These are phyloP conservation scores for Tolypocladium amazonense DNA, from an alignment of 2,329 filamentous ascomycete species.

Conservation along the genomic window DNA sequence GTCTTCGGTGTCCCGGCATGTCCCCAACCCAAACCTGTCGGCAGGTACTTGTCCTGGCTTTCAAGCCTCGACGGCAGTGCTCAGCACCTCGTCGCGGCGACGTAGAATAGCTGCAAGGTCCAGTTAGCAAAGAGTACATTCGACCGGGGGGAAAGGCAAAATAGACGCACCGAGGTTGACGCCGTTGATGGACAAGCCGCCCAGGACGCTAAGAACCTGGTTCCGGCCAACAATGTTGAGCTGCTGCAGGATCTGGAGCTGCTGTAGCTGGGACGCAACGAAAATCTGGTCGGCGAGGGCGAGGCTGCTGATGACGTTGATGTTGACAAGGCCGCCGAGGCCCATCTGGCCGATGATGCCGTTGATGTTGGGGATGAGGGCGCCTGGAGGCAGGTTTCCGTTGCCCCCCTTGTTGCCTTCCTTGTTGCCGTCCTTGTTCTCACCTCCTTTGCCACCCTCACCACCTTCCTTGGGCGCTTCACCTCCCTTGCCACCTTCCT, in stretches of 20 bases:
- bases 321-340: constrained; percentile 13
- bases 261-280: constrained; percentile 15
- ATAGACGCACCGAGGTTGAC: constrained; percentile 9
- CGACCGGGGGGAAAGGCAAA: background rate
- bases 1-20: background rate
- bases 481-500: background rate
- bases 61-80: background rate
- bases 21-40: background rate
- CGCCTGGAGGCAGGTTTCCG: constrained; percentile 4
- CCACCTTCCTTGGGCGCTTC: background rate
- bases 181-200: constrained; percentile 9
- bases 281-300: constrained; percentile 15
- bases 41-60: background rate
- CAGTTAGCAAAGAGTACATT: background rate
- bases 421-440: background rate
- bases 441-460: background rate
- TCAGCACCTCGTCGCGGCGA: background rate
- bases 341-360: constrained; percentile 17
- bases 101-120: background rate
- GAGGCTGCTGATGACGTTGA: constrained; percentile 15
- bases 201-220: constrained; percentile 12
- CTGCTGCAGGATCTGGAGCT: constrained; percentile 14
- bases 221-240: constrained; percentile 11
- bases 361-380: constrained; percentile 9
- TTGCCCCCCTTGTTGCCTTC: constrained; percentile 5